Base-by-base conservation (phyloP, 208 protist species). In the Trypanosoma caninum region DNA sequence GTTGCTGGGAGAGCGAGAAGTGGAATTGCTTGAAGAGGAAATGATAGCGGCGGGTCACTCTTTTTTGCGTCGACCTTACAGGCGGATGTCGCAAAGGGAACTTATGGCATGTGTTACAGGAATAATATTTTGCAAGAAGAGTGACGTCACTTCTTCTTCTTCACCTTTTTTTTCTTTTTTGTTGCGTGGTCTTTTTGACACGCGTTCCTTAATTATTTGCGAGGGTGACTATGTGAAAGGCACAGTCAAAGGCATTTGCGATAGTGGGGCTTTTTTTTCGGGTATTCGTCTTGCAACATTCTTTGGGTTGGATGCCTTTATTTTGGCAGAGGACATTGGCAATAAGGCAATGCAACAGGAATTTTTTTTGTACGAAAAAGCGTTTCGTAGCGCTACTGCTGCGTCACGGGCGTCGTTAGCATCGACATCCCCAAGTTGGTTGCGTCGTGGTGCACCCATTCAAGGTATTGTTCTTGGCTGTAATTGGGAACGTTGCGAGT, bases 221-320 rank as follows among this genome's bases (percentile, higher is more conserved):
- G 72, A 89, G 53, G 84, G 80, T 11, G 80, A 89, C 44, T 89
- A 91, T 59, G 41, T 91, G 14, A 73, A 59, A 11, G 88, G 88
- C 22, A 82, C 72, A 5, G 62, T 94, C 4, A 65, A 58, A 13
- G 80, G 65, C 27, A 46, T 94, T 13, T 75, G 75, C 42, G 78
- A 77, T 16, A 68, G 78, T 31, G 61, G 56, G 10, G 31, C 52
- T 3, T 45, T 61, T 18, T 68, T 61, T 18, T 68, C 80, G 2
- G 80, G 77, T 18, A 71, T 94, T 27, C 78, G 76, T 22, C 40
- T 94, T n/a, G 56, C 56, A 23, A 91, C 88, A 42, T 84, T 82
- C 11, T 65, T 78, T 35, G 87, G 84, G 7, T 34, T 89, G 20
- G 58, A 28, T n/a, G 87, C 82, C 25, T 82, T 87, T 40, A 82